A percentile compares a stretch with the other conserved stretches of the same genome.
These are phyloP conservation scores for Penicillium mononematosum DNA, from an alignment of 495 filamentous ascomycete species.

Conservation along the genomic window DNA sequence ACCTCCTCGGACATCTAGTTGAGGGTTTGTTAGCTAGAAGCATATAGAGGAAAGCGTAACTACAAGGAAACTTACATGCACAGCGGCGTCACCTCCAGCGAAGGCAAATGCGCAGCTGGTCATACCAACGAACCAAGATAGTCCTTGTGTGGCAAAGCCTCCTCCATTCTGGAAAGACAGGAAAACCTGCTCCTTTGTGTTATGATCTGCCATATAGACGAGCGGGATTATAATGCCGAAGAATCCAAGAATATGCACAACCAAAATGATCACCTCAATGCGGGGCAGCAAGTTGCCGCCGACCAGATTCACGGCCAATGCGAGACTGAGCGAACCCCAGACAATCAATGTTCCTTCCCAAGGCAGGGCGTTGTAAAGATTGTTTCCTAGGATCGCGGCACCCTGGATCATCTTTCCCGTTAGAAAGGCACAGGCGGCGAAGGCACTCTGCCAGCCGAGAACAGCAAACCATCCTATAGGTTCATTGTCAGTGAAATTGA, in stretches of 20 bases:
- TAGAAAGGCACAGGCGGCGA: slow-evolving; percentile 29
- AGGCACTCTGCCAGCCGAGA: slow-evolving; percentile 35
- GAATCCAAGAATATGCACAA: slow-evolving; percentile 45
- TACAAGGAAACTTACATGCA: slow-evolving; percentile 22
- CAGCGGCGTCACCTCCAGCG: slow-evolving; percentile 33
- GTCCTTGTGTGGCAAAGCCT: slow-evolving; percentile 33
- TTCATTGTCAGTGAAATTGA: slow-evolving; percentile 14
- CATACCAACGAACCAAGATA: slow-evolving; percentile 38
- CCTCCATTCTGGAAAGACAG: slow-evolving; percentile 37
- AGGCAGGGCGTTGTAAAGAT: slow-evolving; percentile 26
- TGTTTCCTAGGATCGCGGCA: slow-evolving; percentile 25
- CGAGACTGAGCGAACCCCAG: slow-evolving; percentile 26
- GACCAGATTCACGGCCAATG: slow-evolving; percentile 31
- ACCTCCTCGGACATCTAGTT: slow-evolving; percentile 43
- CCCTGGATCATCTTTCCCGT: slow-evolving; percentile 39
- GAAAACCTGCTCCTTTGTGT: slow-evolving; percentile 30
- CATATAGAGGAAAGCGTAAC: slow-evolving; percentile 21
- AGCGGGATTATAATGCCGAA: slow-evolving; percentile 48
- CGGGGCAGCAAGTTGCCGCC: slow-evolving; percentile 39
- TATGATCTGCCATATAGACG: slow-evolving; percentile 25
- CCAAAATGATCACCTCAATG: slow-evolving; percentile 37
- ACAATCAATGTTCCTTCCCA: slow-evolving; percentile 46
- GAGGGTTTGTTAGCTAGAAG: slow-evolving; percentile 45
- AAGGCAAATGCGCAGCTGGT: slow-evolving; percentile 31
- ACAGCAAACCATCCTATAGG: slow-evolving; percentile 34